phyloP scores from a whole-genome alignment of 306 rosid species.

The Sicyos baderoa region DNA sequence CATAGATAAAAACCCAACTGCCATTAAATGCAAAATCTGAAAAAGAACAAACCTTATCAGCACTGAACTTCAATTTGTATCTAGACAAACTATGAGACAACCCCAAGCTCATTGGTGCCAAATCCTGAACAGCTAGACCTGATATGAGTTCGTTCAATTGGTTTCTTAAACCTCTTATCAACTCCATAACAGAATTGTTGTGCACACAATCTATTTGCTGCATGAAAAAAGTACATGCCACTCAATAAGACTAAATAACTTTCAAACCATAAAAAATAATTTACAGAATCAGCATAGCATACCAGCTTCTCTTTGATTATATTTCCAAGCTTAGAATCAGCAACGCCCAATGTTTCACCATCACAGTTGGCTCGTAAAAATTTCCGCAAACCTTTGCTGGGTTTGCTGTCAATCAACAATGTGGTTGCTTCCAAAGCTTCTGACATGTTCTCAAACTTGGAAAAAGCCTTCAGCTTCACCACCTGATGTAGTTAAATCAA shows the following conservation, averaged over 20 bases:
- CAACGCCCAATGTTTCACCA: constrained; percentile 68
- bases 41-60: constrained; percentile 62
- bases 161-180: constrained; percentile 79
- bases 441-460: constrained; percentile 74
- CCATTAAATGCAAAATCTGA: neutral
- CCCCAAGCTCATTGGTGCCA: constrained; percentile 97
- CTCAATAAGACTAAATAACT: constrained; percentile 12
- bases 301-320: constrained; percentile 86
- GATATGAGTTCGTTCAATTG: constrained; percentile 72
- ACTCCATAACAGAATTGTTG: constrained; percentile 75
- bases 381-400: constrained; percentile 85
- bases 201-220: constrained; percentile 88
- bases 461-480: constrained; percentile 79
- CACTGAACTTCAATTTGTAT: constrained; percentile 85
- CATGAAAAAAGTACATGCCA: constrained; percentile 8
- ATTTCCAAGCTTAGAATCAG: constrained; percentile 86
- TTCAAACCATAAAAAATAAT: neutral
- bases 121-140: constrained; percentile 75
- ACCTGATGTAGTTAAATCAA: constrained; percentile 35
- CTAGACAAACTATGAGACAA: constrained; percentile 88
- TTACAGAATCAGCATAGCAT: neutral
- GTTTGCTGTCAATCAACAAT: constrained; percentile 66
- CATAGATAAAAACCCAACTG: neutral
- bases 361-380: constrained; percentile 69
- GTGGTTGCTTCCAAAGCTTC: constrained; percentile 83